phyloP scores from a whole-genome alignment of 1,139 yeast genomes.

The Nakaseomyces kungkrabaensis region DNA sequence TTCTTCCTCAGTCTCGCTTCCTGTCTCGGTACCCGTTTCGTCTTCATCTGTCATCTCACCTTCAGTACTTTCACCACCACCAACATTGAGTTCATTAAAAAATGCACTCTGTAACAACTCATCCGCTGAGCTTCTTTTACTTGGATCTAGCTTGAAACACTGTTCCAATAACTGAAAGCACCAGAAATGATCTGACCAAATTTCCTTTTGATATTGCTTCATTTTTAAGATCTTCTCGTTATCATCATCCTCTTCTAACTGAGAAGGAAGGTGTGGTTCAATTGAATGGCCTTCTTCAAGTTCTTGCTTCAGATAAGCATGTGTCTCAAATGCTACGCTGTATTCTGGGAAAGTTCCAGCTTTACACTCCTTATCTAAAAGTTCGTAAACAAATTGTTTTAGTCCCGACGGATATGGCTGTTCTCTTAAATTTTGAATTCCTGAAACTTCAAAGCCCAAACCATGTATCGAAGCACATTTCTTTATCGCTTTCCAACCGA shows the following conservation, averaged over 20 bases:
- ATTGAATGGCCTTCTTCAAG: slow-evolving; percentile 18
- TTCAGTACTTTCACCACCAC: slow-evolving; percentile 17
- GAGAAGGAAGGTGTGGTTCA: slow-evolving; percentile 17
- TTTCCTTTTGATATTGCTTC: slow-evolving; percentile 25
- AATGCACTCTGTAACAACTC: slow-evolving; percentile 28
- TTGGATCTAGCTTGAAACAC: slow-evolving; percentile 29
- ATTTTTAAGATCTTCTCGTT: slow-evolving; percentile 15
- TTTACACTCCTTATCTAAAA: slow-evolving; percentile 28
- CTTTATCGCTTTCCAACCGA: slow-evolving; percentile 67
- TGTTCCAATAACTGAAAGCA: slow-evolving; percentile 28
- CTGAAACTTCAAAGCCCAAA: slow-evolving; percentile 63
- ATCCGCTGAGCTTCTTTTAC: slow-evolving; percentile 27
- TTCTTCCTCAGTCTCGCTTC: slow-evolving; percentile 1
- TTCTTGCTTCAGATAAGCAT: slow-evolving; percentile 23
- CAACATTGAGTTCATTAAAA: slow-evolving; percentile 23
- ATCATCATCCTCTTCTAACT: slow-evolving; percentile 10
- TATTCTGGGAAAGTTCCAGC: slow-evolving; percentile 32
- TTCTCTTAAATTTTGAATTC: slow-evolving; percentile 26
- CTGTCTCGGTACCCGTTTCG: slow-evolving; percentile 3
- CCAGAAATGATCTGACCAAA: slow-evolving; percentile 31
- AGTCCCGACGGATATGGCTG: slow-evolving; percentile 23
- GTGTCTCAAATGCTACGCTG: slow-evolving; percentile 33
- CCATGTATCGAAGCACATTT: slow-evolving; percentile 83
- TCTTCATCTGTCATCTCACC: slow-evolving; percentile 15
- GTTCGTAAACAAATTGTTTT: slow-evolving; percentile 25